Evolutionary conservation across 2,329 filamentous ascomycete species (phyloP), one percentile per base, ranked within the genome.

Genomic region (Exophiala phaeomuriformis): DNA sequence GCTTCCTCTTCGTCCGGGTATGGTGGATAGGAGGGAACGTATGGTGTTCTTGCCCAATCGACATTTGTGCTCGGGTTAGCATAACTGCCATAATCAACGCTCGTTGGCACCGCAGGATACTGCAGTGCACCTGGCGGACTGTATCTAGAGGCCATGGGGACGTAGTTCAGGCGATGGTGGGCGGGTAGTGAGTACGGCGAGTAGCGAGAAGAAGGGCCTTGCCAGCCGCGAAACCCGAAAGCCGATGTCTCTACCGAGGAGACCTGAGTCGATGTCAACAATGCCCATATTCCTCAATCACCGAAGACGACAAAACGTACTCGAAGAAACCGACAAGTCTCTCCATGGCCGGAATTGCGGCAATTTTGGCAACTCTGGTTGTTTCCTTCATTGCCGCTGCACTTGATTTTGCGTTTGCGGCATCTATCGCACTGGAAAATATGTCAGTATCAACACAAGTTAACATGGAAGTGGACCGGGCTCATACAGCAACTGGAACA

Each of bases 381-480:
- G 64, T 85, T 81, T 32, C 86, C 86, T 33, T 79, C 76, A 66
- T 95, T 89, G 41, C 91, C 91, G 65, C 87, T 95, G 73, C 91
- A 97, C 63, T 88, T 85, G 64, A 97, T 97, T 76, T 97, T 97
- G 55, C 91, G 82, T 72, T 91, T 90, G 56, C 91, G 83, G 71
- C 91, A 97, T 61, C 91, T 83, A 35, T 83, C 82, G 69, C 91
- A 97, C 91, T 96, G 60, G 33, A 33, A 3, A 33, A 3, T 6
- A 5, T 9, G 41, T 56, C 40, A 56, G 51, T 28, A 36, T 33
- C 30, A 29, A 9, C 5, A 5, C 5, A 19, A 6, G 33, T 7
- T 5, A 7, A 7, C 3, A 32, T 3, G 3, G 4, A 29, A 39
- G 19, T 12, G 4, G 28, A 28, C 39, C 28, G 27, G 39, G 19